Conservation (phyloP, 2,329 filamentous ascomycete genomes). For the Diaporthe capsici region DNA sequence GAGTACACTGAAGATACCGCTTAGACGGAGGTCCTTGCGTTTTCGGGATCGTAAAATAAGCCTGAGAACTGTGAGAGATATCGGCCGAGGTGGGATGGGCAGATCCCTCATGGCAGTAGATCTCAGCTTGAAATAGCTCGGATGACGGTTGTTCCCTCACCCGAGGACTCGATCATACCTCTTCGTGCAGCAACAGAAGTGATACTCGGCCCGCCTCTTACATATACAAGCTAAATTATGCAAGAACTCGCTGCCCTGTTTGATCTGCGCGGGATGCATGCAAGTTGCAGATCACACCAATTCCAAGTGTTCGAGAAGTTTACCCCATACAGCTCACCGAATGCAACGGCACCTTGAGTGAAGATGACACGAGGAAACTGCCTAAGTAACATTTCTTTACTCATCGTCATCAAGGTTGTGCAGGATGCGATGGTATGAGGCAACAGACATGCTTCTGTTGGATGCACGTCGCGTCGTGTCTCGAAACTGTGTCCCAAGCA, state of each 20-base stretch:
- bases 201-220: not conserved
- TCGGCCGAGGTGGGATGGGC: too few relatives aligned
- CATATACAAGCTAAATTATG: not conserved
- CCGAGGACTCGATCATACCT: not conserved
- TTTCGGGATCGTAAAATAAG: not conserved
- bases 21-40: not conserved
- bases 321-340: not conserved
- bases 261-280: slow-evolving; percentile 14
- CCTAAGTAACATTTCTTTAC: too few relatives aligned
- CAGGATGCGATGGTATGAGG: not conserved
- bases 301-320: not conserved
- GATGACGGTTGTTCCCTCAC: not conserved
- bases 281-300: not conserved
- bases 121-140: not conserved
- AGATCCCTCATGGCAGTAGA: not conserved
- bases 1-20: not conserved
- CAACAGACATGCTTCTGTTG: not conserved
- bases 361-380: not conserved
- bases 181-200: not conserved
- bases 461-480: not conserved
- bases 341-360: not conserved
- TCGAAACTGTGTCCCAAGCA: too few relatives aligned
- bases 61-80: not conserved
- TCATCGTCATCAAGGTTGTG: not conserved
- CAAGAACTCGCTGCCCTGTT: not conserved